A percentile compares a stretch with the other conserved stretches of the same genome.
Conservation (phyloP, 495 filamentous ascomycete genomes). For the Annulohypoxylon maeteangense region DNA sequence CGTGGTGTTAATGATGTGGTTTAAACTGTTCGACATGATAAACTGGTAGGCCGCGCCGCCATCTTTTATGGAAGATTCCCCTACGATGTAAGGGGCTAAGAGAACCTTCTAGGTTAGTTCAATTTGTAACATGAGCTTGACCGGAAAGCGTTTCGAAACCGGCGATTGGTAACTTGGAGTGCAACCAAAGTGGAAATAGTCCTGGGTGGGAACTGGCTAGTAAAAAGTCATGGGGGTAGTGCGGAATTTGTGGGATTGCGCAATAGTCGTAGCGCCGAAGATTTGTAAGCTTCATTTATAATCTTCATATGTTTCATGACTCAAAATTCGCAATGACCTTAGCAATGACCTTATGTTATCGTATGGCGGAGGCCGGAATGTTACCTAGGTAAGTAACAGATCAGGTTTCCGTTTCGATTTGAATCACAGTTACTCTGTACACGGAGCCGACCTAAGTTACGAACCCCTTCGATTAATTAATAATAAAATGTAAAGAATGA, state of each 20-base stretch:
- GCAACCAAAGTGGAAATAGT: not conserved
- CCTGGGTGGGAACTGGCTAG: not conserved
- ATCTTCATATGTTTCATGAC: not conserved
- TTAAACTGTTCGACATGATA: not conserved
- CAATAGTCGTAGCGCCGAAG: not conserved
- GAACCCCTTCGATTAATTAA: no score
- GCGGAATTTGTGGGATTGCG: not conserved
- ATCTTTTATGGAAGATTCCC: constrained; percentile 51
- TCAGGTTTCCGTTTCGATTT: not conserved
- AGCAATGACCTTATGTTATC: not conserved
- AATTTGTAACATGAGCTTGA: not conserved
- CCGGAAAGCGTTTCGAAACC: not conserved
- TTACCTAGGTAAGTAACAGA: not conserved
- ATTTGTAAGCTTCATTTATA: not conserved
- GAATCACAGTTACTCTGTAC: not conserved
- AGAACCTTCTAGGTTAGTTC: not conserved
- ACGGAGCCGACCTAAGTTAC: no score
- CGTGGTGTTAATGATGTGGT: not conserved
- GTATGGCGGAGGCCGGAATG: not conserved
- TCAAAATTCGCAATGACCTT: not conserved
- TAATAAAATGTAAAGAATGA: no score
- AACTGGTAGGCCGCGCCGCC: not conserved
- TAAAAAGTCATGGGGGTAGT: not conserved
- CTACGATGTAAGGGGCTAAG: constrained; percentile 56
- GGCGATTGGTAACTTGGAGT: not conserved